Evolutionary conservation across 148 eudicot genomes (phyloP), one percentile per base, ranked within the genome.

Genomic region (Rhododendron ferrugineum): DNA sequence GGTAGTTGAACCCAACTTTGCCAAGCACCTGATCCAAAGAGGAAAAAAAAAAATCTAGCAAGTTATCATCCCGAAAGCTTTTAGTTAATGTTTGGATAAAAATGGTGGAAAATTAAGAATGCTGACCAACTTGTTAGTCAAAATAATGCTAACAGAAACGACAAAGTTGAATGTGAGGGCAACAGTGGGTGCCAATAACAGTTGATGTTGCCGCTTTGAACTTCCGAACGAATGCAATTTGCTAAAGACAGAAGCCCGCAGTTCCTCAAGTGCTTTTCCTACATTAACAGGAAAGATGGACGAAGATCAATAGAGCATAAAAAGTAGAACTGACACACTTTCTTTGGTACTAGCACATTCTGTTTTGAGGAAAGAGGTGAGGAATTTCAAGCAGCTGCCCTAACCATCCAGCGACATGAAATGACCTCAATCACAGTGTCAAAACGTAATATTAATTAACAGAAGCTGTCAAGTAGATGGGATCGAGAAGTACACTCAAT

Each of bases 141-240:
- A 90, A 83, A 96, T 96, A 84, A 96, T 96, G 89, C 95, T 84
- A 85, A 96, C 98, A 37, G 98, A 92, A 58, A 94, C 98, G 82
- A 96, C 88, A 88, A 96, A 96, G 84, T 94, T 96, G 89, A 96
- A 96, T n/a, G 96, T 92, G 42, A 96, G 98, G 66, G 98, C 98
- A 86, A 90, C 88, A 50, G 95, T 89, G 52, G 98, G 98, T 88
- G 94, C 94, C 87, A 89, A 91, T 85, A 92, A 81, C 62, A 93
- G 91, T 87, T 92, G 90, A 86, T 93, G 95, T 76, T 96, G 93
- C 84, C 96, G 98, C 86, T 89, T 92, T 46, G 95, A 89, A 76
- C 94, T 93, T 87, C 91, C 93, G 62, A 92, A 85, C 77, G 89
- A 90, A 58, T 89, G 92, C 54, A 93, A 81, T 85, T 89, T 92